Conservation (phyloP, 306 rosid genomes). For the Castanea crenata region DNA sequence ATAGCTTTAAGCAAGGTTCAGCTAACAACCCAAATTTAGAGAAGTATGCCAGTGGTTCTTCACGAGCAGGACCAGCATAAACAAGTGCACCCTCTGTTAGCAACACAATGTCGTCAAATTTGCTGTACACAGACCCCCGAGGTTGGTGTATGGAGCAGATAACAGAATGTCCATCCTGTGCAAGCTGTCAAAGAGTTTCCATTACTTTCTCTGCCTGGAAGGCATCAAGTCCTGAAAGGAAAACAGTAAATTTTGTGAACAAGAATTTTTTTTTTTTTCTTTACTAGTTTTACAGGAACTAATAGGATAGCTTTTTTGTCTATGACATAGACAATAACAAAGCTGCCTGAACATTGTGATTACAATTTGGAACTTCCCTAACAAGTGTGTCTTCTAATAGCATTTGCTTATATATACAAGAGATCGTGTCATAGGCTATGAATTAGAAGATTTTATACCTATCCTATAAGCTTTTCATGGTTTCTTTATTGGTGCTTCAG, state of each 20-base stretch:
- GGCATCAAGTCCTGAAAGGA: constrained; percentile 85
- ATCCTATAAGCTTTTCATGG: too few species aligned
- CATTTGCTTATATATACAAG: not conserved
- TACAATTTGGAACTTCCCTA: not conserved
- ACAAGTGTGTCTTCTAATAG: not conserved
- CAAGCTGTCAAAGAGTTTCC: constrained; percentile 87
- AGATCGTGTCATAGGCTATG: not conserved
- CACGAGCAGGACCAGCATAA: constrained; percentile 81
- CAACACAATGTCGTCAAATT: constrained; percentile 86
- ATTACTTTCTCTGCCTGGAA: constrained; percentile 95
- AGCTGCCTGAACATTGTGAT: not conserved
- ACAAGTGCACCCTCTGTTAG: constrained; percentile 86
- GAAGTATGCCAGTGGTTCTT: constrained; percentile 73
- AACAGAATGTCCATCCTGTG: constrained; percentile 90
- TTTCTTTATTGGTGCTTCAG: too few species aligned
- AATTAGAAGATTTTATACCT: not conserved
- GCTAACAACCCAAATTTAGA: constrained; percentile 72
- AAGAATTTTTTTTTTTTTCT: not conserved
- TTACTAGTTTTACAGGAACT: not conserved
- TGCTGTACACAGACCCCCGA: constrained; percentile 80
- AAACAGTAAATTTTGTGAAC: constrained; percentile 23
- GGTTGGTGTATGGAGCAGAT: constrained; percentile 96
- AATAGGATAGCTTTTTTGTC: not conserved
- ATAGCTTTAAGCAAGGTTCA: constrained; percentile 18
- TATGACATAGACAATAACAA: not conserved